These are phyloP conservation scores for Penicillium paneum DNA, from an alignment of 2,329 filamentous ascomycete species.

Conservation along the genomic window DNA sequence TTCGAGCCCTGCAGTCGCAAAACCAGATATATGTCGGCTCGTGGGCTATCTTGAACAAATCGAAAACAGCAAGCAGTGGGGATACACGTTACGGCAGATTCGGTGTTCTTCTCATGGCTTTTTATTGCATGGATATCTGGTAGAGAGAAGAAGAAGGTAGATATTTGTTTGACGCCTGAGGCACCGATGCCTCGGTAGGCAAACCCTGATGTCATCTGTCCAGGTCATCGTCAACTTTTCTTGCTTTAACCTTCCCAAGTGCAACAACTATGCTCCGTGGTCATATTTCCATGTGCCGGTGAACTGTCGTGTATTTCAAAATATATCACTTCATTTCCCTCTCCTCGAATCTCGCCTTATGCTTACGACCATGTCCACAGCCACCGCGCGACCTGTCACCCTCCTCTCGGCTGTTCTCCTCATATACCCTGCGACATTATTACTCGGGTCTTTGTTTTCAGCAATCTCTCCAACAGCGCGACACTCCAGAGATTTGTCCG, in stretches of 20 bases:
- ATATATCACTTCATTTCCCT: neutral
- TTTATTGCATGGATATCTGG: neutral
- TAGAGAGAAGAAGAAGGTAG: too few species aligned
- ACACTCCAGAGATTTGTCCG: conserved; percentile 21
- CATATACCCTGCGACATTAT: conserved; percentile 73
- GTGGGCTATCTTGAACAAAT: neutral
- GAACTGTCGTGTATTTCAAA: neutral
- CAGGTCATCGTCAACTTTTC: conserved; percentile 2
- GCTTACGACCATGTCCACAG: conserved; percentile 17
- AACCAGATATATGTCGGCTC: neutral
- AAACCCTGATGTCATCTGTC: conserved; percentile 12
- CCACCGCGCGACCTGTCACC: conserved; percentile 13
- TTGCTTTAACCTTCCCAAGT: conserved; percentile 7
- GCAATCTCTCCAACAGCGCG: conserved; percentile 70
- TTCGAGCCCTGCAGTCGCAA: neutral
- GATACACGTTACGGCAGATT: neutral
- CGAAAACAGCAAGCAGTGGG: neutral
- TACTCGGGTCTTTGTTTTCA: conserved; percentile 79
- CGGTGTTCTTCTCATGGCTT: neutral
- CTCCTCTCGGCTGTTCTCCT: conserved; percentile 62
- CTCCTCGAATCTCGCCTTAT: neutral
- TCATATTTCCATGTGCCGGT: neutral
- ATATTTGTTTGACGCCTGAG: conserved; percentile 2
- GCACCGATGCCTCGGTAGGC: conserved; percentile 7
- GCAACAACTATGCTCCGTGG: conserved; percentile 1